Evolutionary conservation across 1,139 yeast genomes (phyloP).

Genomic region (Blastobotrys raffinosifermentans): DNA sequence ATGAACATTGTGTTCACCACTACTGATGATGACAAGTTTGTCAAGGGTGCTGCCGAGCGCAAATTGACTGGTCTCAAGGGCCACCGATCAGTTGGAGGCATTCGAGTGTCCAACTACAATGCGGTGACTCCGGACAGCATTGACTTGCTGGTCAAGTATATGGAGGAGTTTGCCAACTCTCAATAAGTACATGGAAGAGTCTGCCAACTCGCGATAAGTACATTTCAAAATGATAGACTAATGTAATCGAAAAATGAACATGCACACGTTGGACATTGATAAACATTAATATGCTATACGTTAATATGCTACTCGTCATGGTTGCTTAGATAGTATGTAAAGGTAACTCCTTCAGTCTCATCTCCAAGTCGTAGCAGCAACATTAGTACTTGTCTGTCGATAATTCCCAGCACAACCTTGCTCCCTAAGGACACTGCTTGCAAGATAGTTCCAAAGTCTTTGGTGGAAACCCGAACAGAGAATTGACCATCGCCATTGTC

Average conservation of each 20-base stretch:
- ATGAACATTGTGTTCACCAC: conserved; percentile 87
- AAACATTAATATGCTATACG: conserved; percentile 3
- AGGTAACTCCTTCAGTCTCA: conserved; percentile 8
- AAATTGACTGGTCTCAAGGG: conserved; percentile 80
- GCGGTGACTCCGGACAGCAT: conserved; percentile 70
- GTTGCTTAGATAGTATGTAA: conserved; percentile 23
- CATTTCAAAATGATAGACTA: no score
- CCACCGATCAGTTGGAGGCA: conserved; percentile 95
- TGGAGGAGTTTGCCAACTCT: conserved; percentile 55
- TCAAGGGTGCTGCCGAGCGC: conserved; percentile 53
- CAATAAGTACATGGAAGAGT: conserved; percentile 4
- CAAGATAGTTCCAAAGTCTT: conserved; percentile 33
- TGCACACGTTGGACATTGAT: conserved; percentile 6
- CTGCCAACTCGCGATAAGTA: no score
- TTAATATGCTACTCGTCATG: conserved; percentile 11
- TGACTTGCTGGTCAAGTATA: conserved; percentile 51
- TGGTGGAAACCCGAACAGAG: conserved; percentile 25
- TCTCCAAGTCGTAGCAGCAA: conserved; percentile 32
- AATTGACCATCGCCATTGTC: conserved; percentile 8
- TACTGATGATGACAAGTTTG: conserved; percentile 60
- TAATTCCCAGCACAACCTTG: conserved; percentile 31
- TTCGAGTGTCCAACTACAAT: conserved; percentile 85
- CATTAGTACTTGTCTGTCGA: conserved; percentile 27
- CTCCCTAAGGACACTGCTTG: conserved; percentile 25
- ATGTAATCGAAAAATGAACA: no score